Evolutionary conservation across 169 alveolate genomes (phyloP).

Genomic region (Plasmodium gaboni): DNA sequence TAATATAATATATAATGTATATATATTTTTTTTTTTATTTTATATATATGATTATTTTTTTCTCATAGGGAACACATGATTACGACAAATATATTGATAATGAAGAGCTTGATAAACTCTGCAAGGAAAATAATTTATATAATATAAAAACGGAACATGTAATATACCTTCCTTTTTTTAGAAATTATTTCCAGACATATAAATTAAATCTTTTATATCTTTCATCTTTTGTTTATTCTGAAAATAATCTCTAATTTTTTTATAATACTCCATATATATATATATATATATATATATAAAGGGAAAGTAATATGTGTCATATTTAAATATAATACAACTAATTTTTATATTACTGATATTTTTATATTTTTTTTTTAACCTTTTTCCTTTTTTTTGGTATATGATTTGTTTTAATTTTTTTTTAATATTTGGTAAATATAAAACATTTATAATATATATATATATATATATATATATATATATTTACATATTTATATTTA

Average conservation of each 20-base stretch:
- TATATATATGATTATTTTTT: neutral
- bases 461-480: no score
- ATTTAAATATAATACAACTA: no score
- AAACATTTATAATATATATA: no score
- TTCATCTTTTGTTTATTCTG: slow-evolving; percentile 31
- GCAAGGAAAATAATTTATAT: slow-evolving; percentile 5
- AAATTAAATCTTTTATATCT: slow-evolving; percentile 21
- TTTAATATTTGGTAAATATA: no score
- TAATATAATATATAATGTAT: neutral
- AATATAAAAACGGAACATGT: slow-evolving; percentile 37
- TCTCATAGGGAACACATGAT: slow-evolving; percentile 44
- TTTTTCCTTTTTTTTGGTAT: no score
- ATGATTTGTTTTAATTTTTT: no score
- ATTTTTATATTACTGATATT: no score
- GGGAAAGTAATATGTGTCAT: no score
- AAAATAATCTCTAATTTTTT: neutral
- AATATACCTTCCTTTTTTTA: slow-evolving; percentile 27
- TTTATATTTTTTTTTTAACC: no score
- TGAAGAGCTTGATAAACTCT: slow-evolving; percentile 6
- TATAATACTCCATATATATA: no score
- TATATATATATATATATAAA: no score
- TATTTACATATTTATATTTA: no score
- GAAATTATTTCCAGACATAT: slow-evolving; percentile 26
- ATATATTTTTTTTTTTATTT: neutral
- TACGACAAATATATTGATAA: slow-evolving; percentile 29